Conservation (phyloP, 805 yeast species). For the Maudiozyma bulderi region DNA sequence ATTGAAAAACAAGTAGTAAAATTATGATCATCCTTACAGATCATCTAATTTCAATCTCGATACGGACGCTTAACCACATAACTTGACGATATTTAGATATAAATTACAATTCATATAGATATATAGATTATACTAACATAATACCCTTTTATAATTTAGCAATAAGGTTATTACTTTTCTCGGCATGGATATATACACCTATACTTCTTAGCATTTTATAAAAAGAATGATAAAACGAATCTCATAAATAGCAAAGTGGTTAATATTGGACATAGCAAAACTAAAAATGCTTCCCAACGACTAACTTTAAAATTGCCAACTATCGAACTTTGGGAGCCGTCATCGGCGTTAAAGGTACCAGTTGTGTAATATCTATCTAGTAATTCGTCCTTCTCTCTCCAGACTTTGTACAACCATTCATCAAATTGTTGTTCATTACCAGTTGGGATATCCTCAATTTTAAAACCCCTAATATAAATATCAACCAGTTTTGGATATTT, state of each 20-base stretch:
- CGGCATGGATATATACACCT: too few species aligned
- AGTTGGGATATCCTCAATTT: slow-evolving; percentile 54
- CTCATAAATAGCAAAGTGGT: slow-evolving; percentile 2
- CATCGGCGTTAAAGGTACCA: slow-evolving; percentile 39
- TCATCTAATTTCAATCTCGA: neutral
- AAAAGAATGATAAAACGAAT: slow-evolving; percentile 1
- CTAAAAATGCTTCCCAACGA: slow-evolving; percentile 9
- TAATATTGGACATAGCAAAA: slow-evolving; percentile 14
- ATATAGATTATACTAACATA: too few species aligned
- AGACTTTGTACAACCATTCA: slow-evolving; percentile 61
- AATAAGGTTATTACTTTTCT: too few species aligned
- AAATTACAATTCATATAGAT: too few species aligned
- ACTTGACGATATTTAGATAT: neutral
- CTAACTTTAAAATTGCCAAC: slow-evolving; percentile 18
- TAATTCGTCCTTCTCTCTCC: slow-evolving; percentile 71
- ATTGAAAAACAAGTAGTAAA: slow-evolving; percentile 24
- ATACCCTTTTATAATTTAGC: too few species aligned
- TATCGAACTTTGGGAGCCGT: slow-evolving; percentile 10
- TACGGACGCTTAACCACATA: neutral
- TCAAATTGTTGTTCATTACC: slow-evolving; percentile 50
- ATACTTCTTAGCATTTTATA: neutral
- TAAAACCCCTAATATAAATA: slow-evolving; percentile 52
- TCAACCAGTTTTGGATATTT: slow-evolving; percentile 59
- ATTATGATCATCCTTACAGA: slow-evolving; percentile 10
- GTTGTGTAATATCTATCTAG: slow-evolving; percentile 51